Evolutionary conservation across 192 early-diverging fungal species (phyloP).

Genomic region (Thamnidium elegans): DNA sequence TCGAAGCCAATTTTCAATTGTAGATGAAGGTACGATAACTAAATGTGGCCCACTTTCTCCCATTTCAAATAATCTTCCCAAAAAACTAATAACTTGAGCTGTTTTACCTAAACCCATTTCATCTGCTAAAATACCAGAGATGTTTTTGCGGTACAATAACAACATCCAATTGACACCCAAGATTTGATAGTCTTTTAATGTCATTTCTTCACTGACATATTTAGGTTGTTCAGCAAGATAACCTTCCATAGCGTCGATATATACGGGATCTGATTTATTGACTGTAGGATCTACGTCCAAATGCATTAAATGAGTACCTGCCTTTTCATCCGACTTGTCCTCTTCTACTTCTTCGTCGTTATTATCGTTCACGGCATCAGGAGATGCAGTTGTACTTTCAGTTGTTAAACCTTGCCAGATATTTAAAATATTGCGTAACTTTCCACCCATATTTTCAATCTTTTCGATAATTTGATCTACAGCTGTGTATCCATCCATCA

Average conservation of each 20-base stretch:
- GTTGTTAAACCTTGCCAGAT: constrained; percentile 40
- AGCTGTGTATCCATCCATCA: constrained; percentile 61
- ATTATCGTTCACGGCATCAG: neutral
- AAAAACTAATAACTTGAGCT: constrained; percentile 83
- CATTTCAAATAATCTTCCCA: constrained; percentile 56
- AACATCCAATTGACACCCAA: constrained; percentile 85
- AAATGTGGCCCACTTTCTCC: constrained; percentile 64
- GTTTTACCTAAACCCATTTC: constrained; percentile 95
- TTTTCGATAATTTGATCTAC: constrained; percentile 57
- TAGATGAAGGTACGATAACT: constrained; percentile 85
- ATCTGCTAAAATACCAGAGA: constrained; percentile 76
- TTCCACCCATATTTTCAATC: constrained; percentile 55
- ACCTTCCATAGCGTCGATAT: constrained; percentile 36
- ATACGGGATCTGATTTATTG: constrained; percentile 9
- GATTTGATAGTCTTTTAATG: constrained; percentile 82
- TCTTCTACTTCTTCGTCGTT: constrained; percentile 26
- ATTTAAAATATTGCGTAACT: constrained; percentile 45
- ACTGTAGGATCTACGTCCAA: constrained; percentile 15
- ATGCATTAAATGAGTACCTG: constrained; percentile 40
- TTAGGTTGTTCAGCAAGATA: constrained; percentile 57
- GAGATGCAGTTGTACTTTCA: neutral
- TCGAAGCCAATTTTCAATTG: constrained; percentile 85
- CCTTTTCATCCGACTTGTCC: constrained; percentile 31
- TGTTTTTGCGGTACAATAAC: constrained; percentile 63
- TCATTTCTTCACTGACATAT: constrained; percentile 56